phyloP scores from a whole-genome alignment of 345 rosid genomes.

The Gossypium herbaceum region DNA sequence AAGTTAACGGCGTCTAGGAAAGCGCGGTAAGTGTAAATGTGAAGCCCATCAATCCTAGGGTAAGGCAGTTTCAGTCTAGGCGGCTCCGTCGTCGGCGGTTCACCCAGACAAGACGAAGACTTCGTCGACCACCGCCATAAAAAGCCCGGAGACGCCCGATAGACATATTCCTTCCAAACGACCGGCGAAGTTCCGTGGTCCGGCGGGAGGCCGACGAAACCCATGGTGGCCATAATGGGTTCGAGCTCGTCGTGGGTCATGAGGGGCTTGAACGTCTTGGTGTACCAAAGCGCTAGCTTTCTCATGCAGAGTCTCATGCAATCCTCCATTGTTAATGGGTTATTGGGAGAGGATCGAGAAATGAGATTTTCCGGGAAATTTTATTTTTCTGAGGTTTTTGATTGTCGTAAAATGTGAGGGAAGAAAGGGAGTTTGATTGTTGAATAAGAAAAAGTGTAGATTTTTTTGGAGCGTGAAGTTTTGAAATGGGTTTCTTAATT shows the following conservation, averaged over 20 bases:
- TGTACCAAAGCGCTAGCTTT: constrained; percentile 54
- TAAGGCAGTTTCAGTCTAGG: constrained; percentile 40
- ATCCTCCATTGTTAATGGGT: constrained; percentile 20
- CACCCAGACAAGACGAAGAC: constrained; percentile 11
- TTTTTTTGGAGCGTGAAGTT: neutral
- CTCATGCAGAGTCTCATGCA: constrained; percentile 42
- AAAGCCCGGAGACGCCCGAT: neutral
- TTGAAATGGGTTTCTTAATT: neutral
- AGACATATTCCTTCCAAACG: constrained; percentile 40
- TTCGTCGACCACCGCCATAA: constrained; percentile 13
- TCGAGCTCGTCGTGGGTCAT: constrained; percentile 47
- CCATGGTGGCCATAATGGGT: constrained; percentile 40
- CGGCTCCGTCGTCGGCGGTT: constrained; percentile 11
- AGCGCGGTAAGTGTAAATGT: constrained; percentile 38
- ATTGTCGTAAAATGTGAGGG: neutral
- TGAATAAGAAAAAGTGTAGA: neutral
- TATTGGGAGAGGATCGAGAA: neutral
- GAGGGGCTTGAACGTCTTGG: constrained; percentile 51
- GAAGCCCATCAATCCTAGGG: constrained; percentile 56
- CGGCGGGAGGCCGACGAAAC: constrained; percentile 36
- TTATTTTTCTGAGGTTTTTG: neutral
- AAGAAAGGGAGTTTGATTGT: neutral
- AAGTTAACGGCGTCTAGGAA: constrained; percentile 53
- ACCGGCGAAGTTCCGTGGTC: neutral
- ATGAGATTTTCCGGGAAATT: neutral